Evolutionary conservation across 2,329 filamentous ascomycete genomes (phyloP), one percentile per base, ranked within the genome.

Genomic region (Sarocladium brachiariae): DNA sequence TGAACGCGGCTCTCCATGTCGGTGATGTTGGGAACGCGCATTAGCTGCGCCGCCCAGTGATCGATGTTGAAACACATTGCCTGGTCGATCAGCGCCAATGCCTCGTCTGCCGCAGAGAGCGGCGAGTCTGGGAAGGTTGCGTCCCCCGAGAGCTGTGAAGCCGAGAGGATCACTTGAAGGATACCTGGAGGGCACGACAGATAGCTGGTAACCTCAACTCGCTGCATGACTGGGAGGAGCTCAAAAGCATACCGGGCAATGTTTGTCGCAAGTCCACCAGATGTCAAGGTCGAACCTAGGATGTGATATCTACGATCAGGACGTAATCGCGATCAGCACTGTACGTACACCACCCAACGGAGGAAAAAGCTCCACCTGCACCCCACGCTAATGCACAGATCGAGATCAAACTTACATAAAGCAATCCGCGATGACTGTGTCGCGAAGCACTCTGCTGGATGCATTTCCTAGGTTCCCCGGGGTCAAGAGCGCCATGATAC

Each of bases 361-460:
- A 50, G 23, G n/a, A 39, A 31, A n/a, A 33, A 31, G 24, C 43
- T 47, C 43, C 43, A 47, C 39, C 10, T 4, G 23, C 39, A 30
- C n/a, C 24, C 39, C 39, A 45, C 39, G 33, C 43, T 18, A 31
- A 27, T 30, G n/a, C 25, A 21, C 39, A 47, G 8, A 47, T 33
- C 43, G 43, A 33, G 43, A 45, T 45, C 39, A 16, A 16, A 64
- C 69, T 61, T 61, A 71, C 69, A 71, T 71, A 59, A 72, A 70
- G 52, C 70, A 74, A 55, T 76, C 72, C 16, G 74, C 72, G 37
- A 73, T 66, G 50, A 76, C 66, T 48, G 69, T 73, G 56, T 76
- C 73, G 37, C 69, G 67, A 50, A 71, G 55, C 58, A 66, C 61
- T 52, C 61, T 59, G 57, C 59, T 69, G 24, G 63, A 62, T 47